Conservation (phyloP, 768 basidiomycete genomes). For the Astraeus odoratus region DNA sequence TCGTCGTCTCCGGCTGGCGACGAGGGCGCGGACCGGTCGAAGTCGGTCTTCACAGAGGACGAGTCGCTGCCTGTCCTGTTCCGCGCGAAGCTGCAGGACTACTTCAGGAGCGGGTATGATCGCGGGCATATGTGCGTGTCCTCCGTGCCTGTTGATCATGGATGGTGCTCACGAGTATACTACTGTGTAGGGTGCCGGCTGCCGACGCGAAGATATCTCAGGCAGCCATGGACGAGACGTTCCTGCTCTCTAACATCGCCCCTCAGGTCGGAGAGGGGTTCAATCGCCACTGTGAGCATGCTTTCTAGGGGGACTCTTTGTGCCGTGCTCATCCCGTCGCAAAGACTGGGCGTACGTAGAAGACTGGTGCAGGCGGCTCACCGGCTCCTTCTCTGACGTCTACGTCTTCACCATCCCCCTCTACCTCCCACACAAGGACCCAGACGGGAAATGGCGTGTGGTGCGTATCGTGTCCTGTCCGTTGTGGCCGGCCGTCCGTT, state of each 20-base stretch:
- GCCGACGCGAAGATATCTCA: conserved; percentile 92
- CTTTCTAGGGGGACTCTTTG: background rate
- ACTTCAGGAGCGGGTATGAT: conserved; percentile 91
- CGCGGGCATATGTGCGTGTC: conserved; percentile 86
- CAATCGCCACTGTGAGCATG: conserved; percentile 83
- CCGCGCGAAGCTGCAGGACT: conserved; percentile 81
- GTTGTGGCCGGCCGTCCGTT: background rate
- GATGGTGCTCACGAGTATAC: background rate
- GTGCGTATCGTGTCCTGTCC: conserved; percentile 41
- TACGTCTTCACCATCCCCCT: conserved; percentile 97
- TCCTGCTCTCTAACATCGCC: conserved; percentile 90
- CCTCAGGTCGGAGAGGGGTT: conserved; percentile 98
- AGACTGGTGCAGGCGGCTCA: conserved; percentile 90
- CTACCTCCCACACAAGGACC: conserved; percentile 81
- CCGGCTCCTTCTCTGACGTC: conserved; percentile 84
- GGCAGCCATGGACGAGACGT: conserved; percentile 95
- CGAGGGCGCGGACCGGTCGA: conserved; percentile 57
- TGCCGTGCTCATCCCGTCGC: background rate
- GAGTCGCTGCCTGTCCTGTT: conserved; percentile 66
- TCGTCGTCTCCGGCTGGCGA: conserved; percentile 29
- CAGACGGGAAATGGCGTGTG: conserved; percentile 93
- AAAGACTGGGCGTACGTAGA: conserved; percentile 95
- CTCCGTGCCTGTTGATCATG: conserved; percentile 30
- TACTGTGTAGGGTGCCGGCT: conserved; percentile 72
- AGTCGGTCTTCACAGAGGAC: conserved; percentile 82